phyloP scores from a whole-genome alignment of 345 rosid species.

The Hypericum perforatum region DNA sequence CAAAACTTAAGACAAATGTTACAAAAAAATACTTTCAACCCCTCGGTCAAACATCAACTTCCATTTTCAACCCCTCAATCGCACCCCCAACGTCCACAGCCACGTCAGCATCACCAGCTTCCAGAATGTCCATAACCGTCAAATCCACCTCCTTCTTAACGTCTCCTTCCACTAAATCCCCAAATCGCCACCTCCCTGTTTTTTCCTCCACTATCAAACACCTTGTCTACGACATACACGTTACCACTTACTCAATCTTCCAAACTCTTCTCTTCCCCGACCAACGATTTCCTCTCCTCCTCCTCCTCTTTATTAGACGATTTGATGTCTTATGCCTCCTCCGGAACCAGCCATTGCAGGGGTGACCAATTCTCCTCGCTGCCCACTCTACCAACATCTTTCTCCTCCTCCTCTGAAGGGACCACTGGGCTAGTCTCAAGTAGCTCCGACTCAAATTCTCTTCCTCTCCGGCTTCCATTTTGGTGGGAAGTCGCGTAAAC shows the following conservation, averaged over 20 bases:
- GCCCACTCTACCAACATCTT: neutral
- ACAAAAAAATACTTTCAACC: no score
- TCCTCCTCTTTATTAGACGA: constrained; percentile 1
- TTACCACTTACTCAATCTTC: constrained; percentile 6
- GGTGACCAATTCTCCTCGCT: neutral
- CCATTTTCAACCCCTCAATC: constrained; percentile 5
- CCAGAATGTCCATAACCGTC: neutral
- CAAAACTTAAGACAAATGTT: no score
- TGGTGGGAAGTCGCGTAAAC: constrained; percentile 13
- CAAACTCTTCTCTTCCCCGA: constrained; percentile 9
- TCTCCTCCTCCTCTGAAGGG: neutral
- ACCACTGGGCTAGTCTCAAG: neutral
- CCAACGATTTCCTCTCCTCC: constrained; percentile 1
- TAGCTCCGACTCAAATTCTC: constrained; percentile 15
- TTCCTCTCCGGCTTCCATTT: constrained; percentile 55
- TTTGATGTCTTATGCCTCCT: neutral
- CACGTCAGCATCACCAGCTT: neutral
- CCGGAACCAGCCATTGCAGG: neutral
- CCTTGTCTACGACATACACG: neutral
- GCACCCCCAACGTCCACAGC: constrained; percentile 1
- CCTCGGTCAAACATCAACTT: constrained; percentile 1
- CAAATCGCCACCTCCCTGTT: neutral
- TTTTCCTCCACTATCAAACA: constrained; percentile 1
- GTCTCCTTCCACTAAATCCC: neutral
- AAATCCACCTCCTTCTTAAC: neutral